phyloP scores from a whole-genome alignment of 495 filamentous ascomycete species.

The Hyphodiscus hymeniophilus region DNA sequence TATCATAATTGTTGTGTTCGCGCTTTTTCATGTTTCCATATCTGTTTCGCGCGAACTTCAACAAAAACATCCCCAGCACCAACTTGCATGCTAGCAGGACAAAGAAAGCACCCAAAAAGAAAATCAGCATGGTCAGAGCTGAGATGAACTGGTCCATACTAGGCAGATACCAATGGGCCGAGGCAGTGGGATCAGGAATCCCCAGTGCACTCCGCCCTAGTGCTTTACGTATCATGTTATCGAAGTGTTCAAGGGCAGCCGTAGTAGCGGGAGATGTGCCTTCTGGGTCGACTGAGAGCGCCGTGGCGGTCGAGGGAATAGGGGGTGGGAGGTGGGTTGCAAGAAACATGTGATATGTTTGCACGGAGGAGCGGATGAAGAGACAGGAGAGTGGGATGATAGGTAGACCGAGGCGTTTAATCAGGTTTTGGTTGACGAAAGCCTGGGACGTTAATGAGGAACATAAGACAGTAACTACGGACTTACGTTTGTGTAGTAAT shows the following conservation, averaged over 20 bases:
- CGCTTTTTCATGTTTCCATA: conserved; percentile 72
- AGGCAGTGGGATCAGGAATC: conserved; percentile 29
- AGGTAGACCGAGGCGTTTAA: conserved; percentile 81
- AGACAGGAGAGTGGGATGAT: conserved; percentile 89
- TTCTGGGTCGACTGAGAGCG: conserved; percentile 51
- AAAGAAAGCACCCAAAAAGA: conserved; percentile 71
- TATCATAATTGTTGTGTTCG: conserved; percentile 53
- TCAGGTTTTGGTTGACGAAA: conserved; percentile 82
- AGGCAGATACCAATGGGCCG: conserved; percentile 33
- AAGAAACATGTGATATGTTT: conserved; percentile 98
- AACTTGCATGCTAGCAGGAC: conserved; percentile 75
- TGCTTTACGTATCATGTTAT: conserved; percentile 63
- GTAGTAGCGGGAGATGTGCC: conserved; percentile 58
- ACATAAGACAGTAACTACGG: background rate
- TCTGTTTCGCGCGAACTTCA: conserved; percentile 63
- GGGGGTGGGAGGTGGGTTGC: conserved; percentile 72
- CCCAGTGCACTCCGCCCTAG: conserved; percentile 60
- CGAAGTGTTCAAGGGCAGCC: conserved; percentile 65
- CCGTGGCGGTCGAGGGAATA: conserved; percentile 59
- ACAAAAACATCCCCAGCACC: conserved; percentile 71
- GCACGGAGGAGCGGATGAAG: conserved; percentile 88
- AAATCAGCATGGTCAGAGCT: conserved; percentile 61
- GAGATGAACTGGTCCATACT: conserved; percentile 62
- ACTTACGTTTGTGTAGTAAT: conserved; percentile 88
- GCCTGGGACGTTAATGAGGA: conserved; percentile 40